These are phyloP conservation scores for Volvariella surrecta DNA, from an alignment of 1,284 basidiomycete species.

Conservation along the genomic window DNA sequence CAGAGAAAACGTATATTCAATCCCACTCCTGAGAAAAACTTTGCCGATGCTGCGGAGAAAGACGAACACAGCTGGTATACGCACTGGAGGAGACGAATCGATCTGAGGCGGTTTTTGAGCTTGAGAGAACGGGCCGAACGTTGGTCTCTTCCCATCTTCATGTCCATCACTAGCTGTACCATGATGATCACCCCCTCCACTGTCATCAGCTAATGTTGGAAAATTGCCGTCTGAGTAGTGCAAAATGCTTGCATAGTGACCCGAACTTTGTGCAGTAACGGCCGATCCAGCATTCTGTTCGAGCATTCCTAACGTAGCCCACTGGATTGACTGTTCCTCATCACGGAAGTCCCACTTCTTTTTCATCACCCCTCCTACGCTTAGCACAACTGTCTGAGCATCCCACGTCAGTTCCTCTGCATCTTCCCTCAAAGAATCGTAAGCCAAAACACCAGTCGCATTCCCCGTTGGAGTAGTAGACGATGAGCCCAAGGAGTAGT, in stretches of 20 bases:
- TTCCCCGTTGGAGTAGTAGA: no score
- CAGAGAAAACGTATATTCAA: conserved; percentile 71
- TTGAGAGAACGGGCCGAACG: conserved; percentile 56
- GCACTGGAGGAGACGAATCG: conserved; percentile 21
- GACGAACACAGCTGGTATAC: conserved; percentile 61
- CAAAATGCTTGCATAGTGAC: conserved; percentile 27
- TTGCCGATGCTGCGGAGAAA: conserved; percentile 71
- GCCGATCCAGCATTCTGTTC: conserved; percentile 37
- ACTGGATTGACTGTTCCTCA: conserved; percentile 66
- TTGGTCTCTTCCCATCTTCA: conserved; percentile 25
- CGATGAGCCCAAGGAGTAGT: no score
- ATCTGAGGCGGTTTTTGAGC: conserved; percentile 24
- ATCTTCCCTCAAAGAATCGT: conserved; percentile 16
- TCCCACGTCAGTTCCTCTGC: conserved; percentile 65
- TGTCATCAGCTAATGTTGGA: not conserved
- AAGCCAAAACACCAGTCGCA: not conserved
- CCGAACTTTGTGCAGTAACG: conserved; percentile 18
- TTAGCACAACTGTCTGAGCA: conserved; percentile 56
- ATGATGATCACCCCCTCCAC: no score
- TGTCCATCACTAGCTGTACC: conserved; percentile 17
- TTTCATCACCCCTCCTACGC: conserved; percentile 59
- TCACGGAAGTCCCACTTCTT: conserved; percentile 70
- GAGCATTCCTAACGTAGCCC: conserved; percentile 70
- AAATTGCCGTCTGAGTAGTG: conserved; percentile 8
- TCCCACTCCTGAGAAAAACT: conserved; percentile 67